These are phyloP conservation scores for Myxozyma udenii DNA, from an alignment of 805 yeast species.

Conservation along the genomic window DNA sequence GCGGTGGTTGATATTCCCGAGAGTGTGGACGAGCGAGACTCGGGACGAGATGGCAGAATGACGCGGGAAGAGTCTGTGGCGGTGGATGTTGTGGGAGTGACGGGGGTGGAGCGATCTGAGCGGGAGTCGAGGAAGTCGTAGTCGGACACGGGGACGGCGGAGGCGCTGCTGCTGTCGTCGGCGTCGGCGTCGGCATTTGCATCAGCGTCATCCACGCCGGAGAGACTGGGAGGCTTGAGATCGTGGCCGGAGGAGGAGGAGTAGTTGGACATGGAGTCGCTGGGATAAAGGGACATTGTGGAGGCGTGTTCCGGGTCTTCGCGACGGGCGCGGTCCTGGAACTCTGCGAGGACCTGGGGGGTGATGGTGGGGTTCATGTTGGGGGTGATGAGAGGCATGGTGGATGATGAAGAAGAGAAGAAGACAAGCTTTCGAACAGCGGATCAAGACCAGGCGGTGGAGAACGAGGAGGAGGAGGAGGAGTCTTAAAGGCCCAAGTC, in stretches of 20 bases:
- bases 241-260: background rate
- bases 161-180: too few relatives aligned
- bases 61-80: background rate
- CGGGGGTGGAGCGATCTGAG: background rate
- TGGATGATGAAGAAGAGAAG: background rate
- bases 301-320: too few relatives aligned
- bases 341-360: background rate
- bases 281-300: too few relatives aligned
- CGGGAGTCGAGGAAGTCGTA: too few relatives aligned
- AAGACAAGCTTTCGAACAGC: too few relatives aligned
- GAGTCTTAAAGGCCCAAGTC: too few relatives aligned
- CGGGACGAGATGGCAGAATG: constrained; percentile 42
- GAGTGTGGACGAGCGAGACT: constrained; percentile 55
- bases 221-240: background rate
- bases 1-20: constrained; percentile 72
- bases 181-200: background rate
- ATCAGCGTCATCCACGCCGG: background rate
- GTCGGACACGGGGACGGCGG: too few relatives aligned
- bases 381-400: background rate
- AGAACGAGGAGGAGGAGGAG: too few relatives aligned
- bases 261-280: background rate
- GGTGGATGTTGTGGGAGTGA: background rate
- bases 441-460: too few relatives aligned
- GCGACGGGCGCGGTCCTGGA: background rate
- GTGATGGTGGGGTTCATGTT: background rate